A percentile compares a stretch with the other conserved stretches of the same genome.
Conservation (phyloP, 2,329 filamentous ascomycete genomes). For the Calonectria honghensis region DNA sequence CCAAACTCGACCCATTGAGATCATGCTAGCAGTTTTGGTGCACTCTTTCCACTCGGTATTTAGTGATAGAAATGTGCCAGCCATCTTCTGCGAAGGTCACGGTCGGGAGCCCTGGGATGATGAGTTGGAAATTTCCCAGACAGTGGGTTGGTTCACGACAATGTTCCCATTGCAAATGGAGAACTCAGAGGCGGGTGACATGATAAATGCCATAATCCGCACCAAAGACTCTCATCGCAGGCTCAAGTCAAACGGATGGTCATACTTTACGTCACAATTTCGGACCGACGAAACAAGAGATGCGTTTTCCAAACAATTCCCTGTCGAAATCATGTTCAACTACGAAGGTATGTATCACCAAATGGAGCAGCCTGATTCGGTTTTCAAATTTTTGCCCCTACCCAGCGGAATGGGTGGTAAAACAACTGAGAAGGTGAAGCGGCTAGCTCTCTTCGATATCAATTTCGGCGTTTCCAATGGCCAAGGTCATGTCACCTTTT, state of each 20-base stretch:
- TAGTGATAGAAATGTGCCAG: constrained; percentile 55
- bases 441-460: constrained; percentile 14
- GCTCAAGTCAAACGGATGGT: neutral
- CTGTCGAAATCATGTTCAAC: constrained; percentile 26
- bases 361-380: neutral
- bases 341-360: constrained; percentile 20
- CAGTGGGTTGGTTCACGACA: constrained; percentile 66
- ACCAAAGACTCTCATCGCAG: neutral
- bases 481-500: neutral
- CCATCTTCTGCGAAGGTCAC: constrained; percentile 63
- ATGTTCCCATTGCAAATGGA: constrained; percentile 1
- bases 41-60: constrained; percentile 60
- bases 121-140: constrained; percentile 59
- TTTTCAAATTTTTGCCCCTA: neutral
- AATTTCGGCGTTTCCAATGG: neutral
- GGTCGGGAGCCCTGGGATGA: constrained; percentile 61
- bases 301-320: neutral
- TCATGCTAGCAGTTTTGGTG: constrained; percentile 50
- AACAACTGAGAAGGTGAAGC: neutral
- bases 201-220: neutral
- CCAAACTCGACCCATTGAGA: constrained; percentile 38
- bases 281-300: neutral
- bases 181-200: neutral
- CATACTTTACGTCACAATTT: constrained; percentile 14
- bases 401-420: neutral